phyloP scores from a whole-genome alignment of 768 basidiomycete species.

The Boletus subcaerulescens region DNA sequence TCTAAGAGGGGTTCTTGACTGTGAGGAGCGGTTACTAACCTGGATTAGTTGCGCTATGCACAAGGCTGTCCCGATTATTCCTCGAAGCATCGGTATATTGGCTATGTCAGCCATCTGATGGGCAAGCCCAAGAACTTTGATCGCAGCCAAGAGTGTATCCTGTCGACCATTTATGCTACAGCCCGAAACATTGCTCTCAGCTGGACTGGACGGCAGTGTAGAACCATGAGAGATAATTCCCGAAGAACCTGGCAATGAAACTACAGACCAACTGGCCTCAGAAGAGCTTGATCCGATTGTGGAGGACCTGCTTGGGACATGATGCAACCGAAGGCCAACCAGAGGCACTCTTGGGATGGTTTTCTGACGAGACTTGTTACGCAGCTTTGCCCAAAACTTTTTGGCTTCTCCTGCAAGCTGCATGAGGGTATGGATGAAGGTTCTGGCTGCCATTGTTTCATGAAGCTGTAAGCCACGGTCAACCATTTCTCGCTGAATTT shows the following conservation, averaged over 20 bases:
- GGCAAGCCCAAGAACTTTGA: conserved; percentile 5
- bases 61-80: conserved; percentile 8
- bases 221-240: neutral
- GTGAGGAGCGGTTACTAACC: neutral
- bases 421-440: conserved; percentile 4
- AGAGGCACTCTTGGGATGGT: neutral
- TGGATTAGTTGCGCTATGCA: conserved; percentile 8
- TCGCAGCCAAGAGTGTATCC: neutral
- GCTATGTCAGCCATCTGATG: conserved; percentile 7
- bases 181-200: neutral
- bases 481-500: conserved; percentile 21
- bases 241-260: neutral
- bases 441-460: conserved; percentile 18
- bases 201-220: neutral
- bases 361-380: neutral
- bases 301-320: neutral
- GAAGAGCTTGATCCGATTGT: neutral
- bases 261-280: neutral
- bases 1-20: neutral
- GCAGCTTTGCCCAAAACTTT: conserved; percentile 4
- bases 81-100: conserved; percentile 1
- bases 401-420: conserved; percentile 1
- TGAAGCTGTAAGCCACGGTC: conserved; percentile 4
- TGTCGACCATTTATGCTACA: conserved; percentile 1
- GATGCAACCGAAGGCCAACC: no score